Percentiles rank a stretch among this genome's conserved stretches.
Conservation (phyloP, 2,329 filamentous ascomycete species). For the Periconia sp. region DNA sequence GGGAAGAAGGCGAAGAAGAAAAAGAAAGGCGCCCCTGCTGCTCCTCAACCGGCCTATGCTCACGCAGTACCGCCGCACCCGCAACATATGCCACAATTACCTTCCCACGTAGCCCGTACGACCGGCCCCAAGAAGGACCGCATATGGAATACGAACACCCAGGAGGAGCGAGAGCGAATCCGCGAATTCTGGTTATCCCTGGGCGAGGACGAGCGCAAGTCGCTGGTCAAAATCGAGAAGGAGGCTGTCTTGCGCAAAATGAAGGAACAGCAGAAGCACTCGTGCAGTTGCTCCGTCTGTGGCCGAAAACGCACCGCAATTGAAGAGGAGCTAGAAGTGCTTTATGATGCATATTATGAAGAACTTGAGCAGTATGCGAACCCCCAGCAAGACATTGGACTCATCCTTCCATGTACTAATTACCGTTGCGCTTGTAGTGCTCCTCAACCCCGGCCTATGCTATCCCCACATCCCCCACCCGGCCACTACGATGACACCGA, state of each 20-base stretch:
- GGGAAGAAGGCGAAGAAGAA: slow-evolving; percentile 69
- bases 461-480: slow-evolving; percentile 72
- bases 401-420: slow-evolving; percentile 71
- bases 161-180: slow-evolving; percentile 94
- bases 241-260: slow-evolving; percentile 98
- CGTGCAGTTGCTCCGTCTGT: slow-evolving; percentile 96
- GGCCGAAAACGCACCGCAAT: slow-evolving; percentile 95
- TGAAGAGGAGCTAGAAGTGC: slow-evolving; percentile 94
- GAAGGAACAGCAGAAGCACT: slow-evolving; percentile 99
- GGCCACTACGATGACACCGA: slow-evolving; percentile 63
- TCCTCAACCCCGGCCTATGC: slow-evolving; percentile 66
- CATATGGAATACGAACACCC: slow-evolving; percentile 96
- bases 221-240: slow-evolving; percentile 96
- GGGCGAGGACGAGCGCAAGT: slow-evolving; percentile 92
- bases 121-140: slow-evolving; percentile 69
- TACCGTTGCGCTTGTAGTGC: slow-evolving; percentile 60
- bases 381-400: slow-evolving; percentile 73
- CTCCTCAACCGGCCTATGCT: slow-evolving; percentile 36
- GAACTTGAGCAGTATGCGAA: slow-evolving; percentile 98
- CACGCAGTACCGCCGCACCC: slow-evolving; percentile 37
- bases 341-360: slow-evolving; percentile 98
- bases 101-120: slow-evolving; percentile 51
- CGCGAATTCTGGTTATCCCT: slow-evolving; percentile 98
- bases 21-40: slow-evolving; percentile 62
- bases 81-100: slow-evolving; percentile 51